Conservation (phyloP, 148 eudicot species). For the Talinum fruticosum region DNA sequence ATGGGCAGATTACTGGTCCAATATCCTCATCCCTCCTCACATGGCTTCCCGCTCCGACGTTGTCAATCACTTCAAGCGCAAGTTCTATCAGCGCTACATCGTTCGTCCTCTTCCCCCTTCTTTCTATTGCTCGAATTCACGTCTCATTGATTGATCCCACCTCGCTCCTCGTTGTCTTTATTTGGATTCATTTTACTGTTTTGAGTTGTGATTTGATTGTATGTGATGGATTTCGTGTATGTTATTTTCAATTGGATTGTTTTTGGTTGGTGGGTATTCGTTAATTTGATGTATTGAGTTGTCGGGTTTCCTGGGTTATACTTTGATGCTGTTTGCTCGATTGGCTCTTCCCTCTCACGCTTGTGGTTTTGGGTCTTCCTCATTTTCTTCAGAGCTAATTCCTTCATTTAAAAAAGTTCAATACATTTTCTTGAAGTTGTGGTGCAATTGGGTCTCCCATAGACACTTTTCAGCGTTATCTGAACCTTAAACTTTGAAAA, state of each 20-base stretch:
- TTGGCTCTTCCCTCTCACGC: background rate
- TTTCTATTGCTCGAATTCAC: background rate
- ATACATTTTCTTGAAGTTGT: too few relatives aligned
- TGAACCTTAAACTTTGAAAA: too few relatives aligned
- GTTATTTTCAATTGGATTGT: slow-evolving; percentile 2
- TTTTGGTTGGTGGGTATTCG: background rate
- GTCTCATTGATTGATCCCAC: too few relatives aligned
- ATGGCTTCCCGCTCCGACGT: slow-evolving; percentile 80
- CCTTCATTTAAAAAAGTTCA: too few relatives aligned
- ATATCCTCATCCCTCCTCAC: slow-evolving; percentile 85
- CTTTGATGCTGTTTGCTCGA: background rate
- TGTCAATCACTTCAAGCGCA: slow-evolving; percentile 79
- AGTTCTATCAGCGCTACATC: slow-evolving; percentile 94
- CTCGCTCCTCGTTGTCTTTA: too few relatives aligned
- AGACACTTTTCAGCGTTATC: too few relatives aligned
- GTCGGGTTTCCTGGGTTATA: background rate
- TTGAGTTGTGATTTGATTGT: background rate
- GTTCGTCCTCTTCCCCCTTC: slow-evolving; percentile 32
- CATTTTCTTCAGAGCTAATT: background rate
- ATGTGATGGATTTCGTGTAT: background rate
- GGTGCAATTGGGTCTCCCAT: too few relatives aligned
- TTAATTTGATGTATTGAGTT: background rate
- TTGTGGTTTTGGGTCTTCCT: background rate
- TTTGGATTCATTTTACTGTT: too few relatives aligned
- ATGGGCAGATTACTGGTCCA: slow-evolving; percentile 96